phyloP scores from a whole-genome alignment of 2,329 filamentous ascomycete genomes.

The Trichoderma guizhouense region DNA sequence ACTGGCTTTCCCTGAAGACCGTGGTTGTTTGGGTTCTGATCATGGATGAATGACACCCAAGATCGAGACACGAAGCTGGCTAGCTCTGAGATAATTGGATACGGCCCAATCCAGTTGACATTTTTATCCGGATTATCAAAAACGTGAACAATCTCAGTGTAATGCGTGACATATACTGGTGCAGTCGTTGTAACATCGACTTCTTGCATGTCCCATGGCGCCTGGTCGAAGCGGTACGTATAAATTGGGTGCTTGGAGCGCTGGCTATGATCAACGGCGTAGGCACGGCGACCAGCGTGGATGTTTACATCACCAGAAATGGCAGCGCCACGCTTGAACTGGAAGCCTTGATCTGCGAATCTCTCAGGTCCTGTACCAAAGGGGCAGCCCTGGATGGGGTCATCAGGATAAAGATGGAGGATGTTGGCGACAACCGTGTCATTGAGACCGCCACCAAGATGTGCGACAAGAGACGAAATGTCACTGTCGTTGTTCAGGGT shows the following conservation, averaged over 20 bases:
- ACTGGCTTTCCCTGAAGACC: neutral
- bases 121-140: slow-evolving; percentile 14
- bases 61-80: neutral
- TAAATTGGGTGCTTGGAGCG: neutral
- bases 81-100: slow-evolving; percentile 6
- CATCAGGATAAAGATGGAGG: slow-evolving; percentile 13
- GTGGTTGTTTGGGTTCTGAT: slow-evolving; percentile 9
- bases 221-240: slow-evolving; percentile 4
- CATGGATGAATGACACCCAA: slow-evolving; percentile 3
- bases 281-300: slow-evolving; percentile 4
- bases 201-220: slow-evolving; percentile 3
- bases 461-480: slow-evolving; percentile 1
- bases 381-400: slow-evolving; percentile 2
- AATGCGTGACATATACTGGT: slow-evolving; percentile 2
- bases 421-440: neutral
- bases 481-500: slow-evolving; percentile 3
- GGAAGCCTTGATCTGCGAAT: slow-evolving; percentile 3
- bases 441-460: neutral
- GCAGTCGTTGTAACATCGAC: slow-evolving; percentile 4
- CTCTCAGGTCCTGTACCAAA: neutral
- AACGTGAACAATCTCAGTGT: slow-evolving; percentile 5
- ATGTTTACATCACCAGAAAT: slow-evolving; percentile 3
- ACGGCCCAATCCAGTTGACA: slow-evolving; percentile 10
- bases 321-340: slow-evolving; percentile 6
- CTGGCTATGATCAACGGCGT: neutral